These are phyloP conservation scores for Cladorrhinum samala DNA, from an alignment of 495 filamentous ascomycete genomes.

Conservation along the genomic window DNA sequence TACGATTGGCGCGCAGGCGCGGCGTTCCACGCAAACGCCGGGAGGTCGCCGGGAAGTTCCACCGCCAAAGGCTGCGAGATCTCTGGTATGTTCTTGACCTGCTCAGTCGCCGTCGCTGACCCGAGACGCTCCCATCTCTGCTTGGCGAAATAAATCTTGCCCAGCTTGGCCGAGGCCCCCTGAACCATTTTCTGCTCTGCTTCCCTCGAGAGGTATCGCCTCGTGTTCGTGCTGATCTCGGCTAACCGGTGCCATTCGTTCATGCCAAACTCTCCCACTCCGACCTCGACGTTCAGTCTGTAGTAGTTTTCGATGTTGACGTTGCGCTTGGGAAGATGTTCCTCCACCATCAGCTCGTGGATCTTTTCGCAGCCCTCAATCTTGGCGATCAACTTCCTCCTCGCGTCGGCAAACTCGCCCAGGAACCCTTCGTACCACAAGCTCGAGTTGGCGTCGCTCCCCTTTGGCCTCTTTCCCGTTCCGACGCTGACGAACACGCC, in stretches of 20 bases:
- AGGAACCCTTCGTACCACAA: slow-evolving; percentile 94
- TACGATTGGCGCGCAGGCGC: slow-evolving; percentile 40
- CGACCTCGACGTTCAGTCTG: slow-evolving; percentile 93
- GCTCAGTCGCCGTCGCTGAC: slow-evolving; percentile 21
- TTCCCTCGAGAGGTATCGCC: slow-evolving; percentile 68
- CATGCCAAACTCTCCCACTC: slow-evolving; percentile 97
- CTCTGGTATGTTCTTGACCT: slow-evolving; percentile 27
- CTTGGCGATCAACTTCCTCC: slow-evolving; percentile 73
- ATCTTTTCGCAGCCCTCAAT: slow-evolving; percentile 93
- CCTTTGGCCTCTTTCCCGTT: slow-evolving; percentile 78
- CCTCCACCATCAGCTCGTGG: slow-evolving; percentile 73
- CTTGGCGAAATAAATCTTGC: slow-evolving; percentile 68
- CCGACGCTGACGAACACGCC: slow-evolving; percentile 88
- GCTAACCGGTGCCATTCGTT: slow-evolving; percentile 93
- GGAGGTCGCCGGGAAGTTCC: slow-evolving; percentile 44
- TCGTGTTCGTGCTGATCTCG: slow-evolving; percentile 88
- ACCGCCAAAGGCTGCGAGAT: slow-evolving; percentile 37
- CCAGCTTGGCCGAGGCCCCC: slow-evolving; percentile 72
- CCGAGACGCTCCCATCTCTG: slow-evolving; percentile 34
- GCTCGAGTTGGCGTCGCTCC: slow-evolving; percentile 58
- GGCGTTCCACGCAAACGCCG: slow-evolving; percentile 26
- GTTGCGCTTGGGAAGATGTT: slow-evolving; percentile 67
- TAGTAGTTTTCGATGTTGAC: slow-evolving; percentile 91
- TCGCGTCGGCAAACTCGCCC: slow-evolving; percentile 85
- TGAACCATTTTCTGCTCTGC: slow-evolving; percentile 71